phyloP scores from a whole-genome alignment of 164 flowering plant genomes.

The grape (Vitis vinifera) region DNA sequence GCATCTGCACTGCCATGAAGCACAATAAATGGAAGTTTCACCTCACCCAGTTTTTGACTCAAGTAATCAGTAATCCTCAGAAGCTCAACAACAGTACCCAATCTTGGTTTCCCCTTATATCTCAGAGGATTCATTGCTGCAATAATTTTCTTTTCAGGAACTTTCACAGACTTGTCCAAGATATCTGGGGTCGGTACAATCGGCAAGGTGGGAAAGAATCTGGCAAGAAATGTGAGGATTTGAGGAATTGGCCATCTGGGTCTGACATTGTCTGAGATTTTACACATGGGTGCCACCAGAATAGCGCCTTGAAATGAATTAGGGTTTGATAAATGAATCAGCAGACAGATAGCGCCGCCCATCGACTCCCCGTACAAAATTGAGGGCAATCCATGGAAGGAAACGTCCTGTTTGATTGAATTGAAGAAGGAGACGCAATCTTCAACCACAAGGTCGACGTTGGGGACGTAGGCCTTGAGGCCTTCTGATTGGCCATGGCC shows the following conservation, averaged over 20 bases:
- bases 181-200: slow-evolving; percentile 78
- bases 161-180: slow-evolving; percentile 66
- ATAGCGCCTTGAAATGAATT: slow-evolving; percentile 59
- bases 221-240: slow-evolving; percentile 48
- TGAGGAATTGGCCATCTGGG: slow-evolving; percentile 88
- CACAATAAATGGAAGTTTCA: slow-evolving; percentile 69
- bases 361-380: slow-evolving; percentile 85
- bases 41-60: slow-evolving; percentile 44
- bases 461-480: slow-evolving; percentile 71
- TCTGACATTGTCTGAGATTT: slow-evolving; percentile 68
- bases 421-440: slow-evolving; percentile 68
- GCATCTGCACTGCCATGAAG: slow-evolving; percentile 82
- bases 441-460: slow-evolving; percentile 53
- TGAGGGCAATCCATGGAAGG: slow-evolving; percentile 37
- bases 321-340: slow-evolving; percentile 51
- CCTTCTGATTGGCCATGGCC: slow-evolving; percentile 89
- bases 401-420: slow-evolving; percentile 31
- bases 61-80: slow-evolving; percentile 63
- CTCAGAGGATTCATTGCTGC: slow-evolving; percentile 66
- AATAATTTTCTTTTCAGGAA: slow-evolving; percentile 55
- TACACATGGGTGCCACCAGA: slow-evolving; percentile 86
- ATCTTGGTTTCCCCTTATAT: slow-evolving; percentile 71
- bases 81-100: slow-evolving; percentile 79
- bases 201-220: slow-evolving; percentile 63
- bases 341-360: slow-evolving; percentile 86